Percentiles rank a stretch among this genome's conserved stretches.
Evolutionary conservation across 2,329 filamentous ascomycete species (phyloP).

Genomic region (Chrysoporthe deuterocubensis): DNA sequence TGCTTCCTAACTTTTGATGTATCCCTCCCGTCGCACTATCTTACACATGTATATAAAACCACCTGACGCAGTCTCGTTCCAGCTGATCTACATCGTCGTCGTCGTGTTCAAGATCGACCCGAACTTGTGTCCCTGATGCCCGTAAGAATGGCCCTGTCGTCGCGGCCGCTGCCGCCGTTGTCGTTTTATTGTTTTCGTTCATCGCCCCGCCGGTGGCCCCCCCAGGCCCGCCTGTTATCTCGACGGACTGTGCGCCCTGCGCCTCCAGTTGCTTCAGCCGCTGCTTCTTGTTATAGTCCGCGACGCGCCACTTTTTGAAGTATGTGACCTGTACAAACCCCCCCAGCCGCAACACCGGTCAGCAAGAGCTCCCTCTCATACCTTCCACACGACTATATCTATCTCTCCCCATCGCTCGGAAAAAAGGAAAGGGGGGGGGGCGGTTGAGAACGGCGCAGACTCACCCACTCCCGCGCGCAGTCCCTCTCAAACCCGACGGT

Average conservation of each 20-base stretch:
- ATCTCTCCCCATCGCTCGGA: too few species aligned
- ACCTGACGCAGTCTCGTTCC: neutral
- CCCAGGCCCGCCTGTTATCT: constrained; percentile 34
- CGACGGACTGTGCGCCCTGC: constrained; percentile 71
- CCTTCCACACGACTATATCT: neutral
- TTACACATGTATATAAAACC: neutral
- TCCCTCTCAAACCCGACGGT: constrained; percentile 73
- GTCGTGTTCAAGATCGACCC: neutral
- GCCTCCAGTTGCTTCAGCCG: constrained; percentile 75
- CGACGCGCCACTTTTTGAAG: constrained; percentile 95
- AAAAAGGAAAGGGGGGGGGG: neutral
- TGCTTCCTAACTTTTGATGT: neutral
- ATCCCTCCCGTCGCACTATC: neutral
- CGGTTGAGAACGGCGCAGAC: constrained; percentile 38
- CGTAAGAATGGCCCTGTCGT: too few species aligned
- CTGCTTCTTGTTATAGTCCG: constrained; percentile 84
- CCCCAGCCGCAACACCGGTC: neutral
- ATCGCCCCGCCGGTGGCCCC: constrained; percentile 19
- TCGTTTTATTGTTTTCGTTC: neutral
- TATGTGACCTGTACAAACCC: constrained; percentile 74
- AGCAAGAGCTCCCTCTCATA: neutral
- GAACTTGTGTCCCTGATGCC: too few species aligned
- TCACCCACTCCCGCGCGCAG: constrained; percentile 89
- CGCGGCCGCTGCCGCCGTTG: too few species aligned
- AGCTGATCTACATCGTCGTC: neutral